Evolutionary conservation across 768 basidiomycete genomes (phyloP), one percentile per base, ranked within the genome.

Genomic region (Scleroderma citrinum): DNA sequence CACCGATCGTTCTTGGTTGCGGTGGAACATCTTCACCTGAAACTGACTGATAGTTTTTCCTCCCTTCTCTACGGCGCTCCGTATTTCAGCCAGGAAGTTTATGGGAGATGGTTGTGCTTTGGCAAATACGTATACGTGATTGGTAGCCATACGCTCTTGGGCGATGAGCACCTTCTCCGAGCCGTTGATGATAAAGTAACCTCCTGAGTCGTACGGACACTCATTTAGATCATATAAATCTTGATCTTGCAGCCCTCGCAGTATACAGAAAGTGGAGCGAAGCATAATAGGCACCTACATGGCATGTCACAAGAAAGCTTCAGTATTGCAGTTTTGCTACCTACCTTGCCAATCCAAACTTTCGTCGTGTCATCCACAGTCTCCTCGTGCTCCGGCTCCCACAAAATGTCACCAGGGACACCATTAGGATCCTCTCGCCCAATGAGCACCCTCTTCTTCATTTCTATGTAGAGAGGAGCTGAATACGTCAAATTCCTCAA

Each of bases 111-210:
- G 94, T 57, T 95, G 92, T 0, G 91, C 91, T 70, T 98, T 99
- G 45, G 94, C 92, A 61, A 99, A 99, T 46, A 97, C 93, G 69
- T 98, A 99, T 56, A 99, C 96, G 62, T 96, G 94, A 71, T 99
- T 99, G 20, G 92, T 94, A 10, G 96, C 95, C 94, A 98, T 98
- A 46, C 96, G 84, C 67, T 99, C 96, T 68, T 99, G 96, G 2
- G 96, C 96, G 67, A 99, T 99, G 53, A 99, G 76, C n/a, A 99
- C 96, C 69, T 99, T 99, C 67, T 99, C 96, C 2, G 96, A 98
- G 12, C 96, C 96, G 58, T 97, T 98, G 72, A 99, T 97, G 63
- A 99, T 92, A 67, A 99, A 99, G 67, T 99, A 99, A 43, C 96
- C 96, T 67, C 96, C 96, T 34, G 93, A 92, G 69, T 99, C 96